Evolutionary conservation across 306 rosid species (phyloP), one percentile per base, ranked within the genome.

Genomic region (Lathyrus sativus): DNA sequence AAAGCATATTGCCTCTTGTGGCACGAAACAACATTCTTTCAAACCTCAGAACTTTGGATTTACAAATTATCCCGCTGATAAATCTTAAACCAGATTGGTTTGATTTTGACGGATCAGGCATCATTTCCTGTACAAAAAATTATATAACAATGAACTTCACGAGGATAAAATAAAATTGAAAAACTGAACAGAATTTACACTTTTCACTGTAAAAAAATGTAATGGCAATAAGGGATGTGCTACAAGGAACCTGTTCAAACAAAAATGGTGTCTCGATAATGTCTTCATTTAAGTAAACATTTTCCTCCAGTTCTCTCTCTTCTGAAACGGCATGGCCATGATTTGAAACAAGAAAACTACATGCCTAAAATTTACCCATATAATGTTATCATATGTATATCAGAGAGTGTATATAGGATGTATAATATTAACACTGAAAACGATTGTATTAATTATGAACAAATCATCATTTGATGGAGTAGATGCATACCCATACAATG

Each of bases 11-110:
- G 75, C 99, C 99, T 82, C 99, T 88, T 18, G 99, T 95, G 63
- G 99, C 92, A 75, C 99, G 99, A 77, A 95, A 91, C 79, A 95
- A 59, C 88, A 95, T 91, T 85, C 99, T 91, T 84, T 95, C 97
- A 77, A 95, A 95, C 74, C 88, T 85, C 29, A 85, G 92, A 81
- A 76, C 80, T 74, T 90, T 91, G 68, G 97, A 85, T 77, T 85
- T 84, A 79, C 91, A 95, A 50, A 95, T 91, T 70, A 95, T 87
- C 77, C 99, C 99, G 77, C 97, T 81, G 68, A 95, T 80, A 83
- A 88, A 95, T 83, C 92, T 95, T 82, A 95, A 88, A 76, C 97
- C 95, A 68, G 99, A 84, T 65, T 83, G 87, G 57, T 83, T 82
- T 55, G 95, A 80, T 65, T 83, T 82, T 59, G 95, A 80, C 55